Percentiles rank a stretch among this genome's conserved stretches.
phyloP scores from a whole-genome alignment of 768 basidiomycete genomes.

The Symmetrospora coprosmae region DNA sequence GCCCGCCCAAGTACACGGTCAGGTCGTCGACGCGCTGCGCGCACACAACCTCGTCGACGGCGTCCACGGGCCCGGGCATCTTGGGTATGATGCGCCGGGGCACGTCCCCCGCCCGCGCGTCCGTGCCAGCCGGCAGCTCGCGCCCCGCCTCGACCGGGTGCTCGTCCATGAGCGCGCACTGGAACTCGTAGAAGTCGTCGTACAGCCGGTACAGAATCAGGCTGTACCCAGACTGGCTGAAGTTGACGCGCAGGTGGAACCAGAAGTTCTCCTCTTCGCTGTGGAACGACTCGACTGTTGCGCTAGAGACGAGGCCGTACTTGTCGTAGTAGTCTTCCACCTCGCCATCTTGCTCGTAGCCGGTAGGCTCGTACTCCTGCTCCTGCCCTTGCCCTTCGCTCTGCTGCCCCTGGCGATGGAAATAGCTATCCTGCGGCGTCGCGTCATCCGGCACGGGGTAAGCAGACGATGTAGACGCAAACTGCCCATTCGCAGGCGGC shows the following conservation, averaged over 20 bases:
- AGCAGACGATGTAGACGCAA: no score
- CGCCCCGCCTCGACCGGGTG: constrained; percentile 89
- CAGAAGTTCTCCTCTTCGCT: constrained; percentile 90
- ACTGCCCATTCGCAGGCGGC: no score
- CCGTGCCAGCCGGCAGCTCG: constrained; percentile 39
- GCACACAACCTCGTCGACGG: constrained; percentile 71
- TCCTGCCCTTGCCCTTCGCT: background rate
- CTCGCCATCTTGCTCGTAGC: constrained; percentile 19
- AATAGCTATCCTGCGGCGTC: no score
- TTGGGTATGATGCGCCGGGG: constrained; percentile 69
- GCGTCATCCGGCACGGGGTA: no score
- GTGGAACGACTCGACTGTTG: constrained; percentile 91
- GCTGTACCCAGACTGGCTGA: constrained; percentile 44
- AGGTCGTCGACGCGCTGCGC: constrained; percentile 65
- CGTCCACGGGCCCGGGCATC: constrained; percentile 86
- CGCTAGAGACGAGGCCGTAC: constrained; percentile 63
- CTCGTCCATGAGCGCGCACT: constrained; percentile 66
- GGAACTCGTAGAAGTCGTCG: constrained; percentile 97
- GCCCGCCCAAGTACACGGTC: constrained; percentile 68
- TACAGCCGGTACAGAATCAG: constrained; percentile 87
- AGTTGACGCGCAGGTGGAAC: constrained; percentile 85
- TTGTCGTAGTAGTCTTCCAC: constrained; percentile 27
- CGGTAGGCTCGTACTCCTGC: background rate
- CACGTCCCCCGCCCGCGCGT: constrained; percentile 28
- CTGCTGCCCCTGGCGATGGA: no score